Base-by-base conservation (phyloP, 768 basidiomycete genomes). In the Podaxis sp. region DNA sequence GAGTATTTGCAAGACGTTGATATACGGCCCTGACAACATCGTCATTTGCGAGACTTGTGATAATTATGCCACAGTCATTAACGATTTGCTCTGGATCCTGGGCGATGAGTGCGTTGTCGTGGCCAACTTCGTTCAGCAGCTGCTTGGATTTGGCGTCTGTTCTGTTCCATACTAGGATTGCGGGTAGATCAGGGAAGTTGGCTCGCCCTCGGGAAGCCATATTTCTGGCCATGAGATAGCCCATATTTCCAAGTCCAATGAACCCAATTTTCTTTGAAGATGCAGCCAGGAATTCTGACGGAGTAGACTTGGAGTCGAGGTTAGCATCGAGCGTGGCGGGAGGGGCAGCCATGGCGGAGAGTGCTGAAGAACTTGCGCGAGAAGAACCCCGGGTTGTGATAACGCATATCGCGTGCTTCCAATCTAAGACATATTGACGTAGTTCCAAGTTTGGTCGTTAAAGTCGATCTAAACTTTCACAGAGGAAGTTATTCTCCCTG, bases 131-230 rank as follows among this genome's bases (percentile, higher is more conserved):
- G n/a, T 82, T 75, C 2, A 77, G 71, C 0, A 91, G 81, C 19
- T 80, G 78, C 59, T 89, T 82, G 17, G 84, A 73, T 72, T 90
- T 93, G 36, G 81, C 78, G 4, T 71, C 59, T 6, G 86, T 82
- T n/a, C 94, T 84, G 70, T 95, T 96, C 80, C 85, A 94, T 8
- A 96, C 80, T 39, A 88, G 72, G 55, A 95, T 70, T 3, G 92
- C 86, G 0, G 79, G 76, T 38, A 78, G 68, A 2, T 70, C 72
- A 13, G 70, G 71, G 39, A 72, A 64, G 51, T 80, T 75, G 4
- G 75, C 67, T 19, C 75, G 73, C 51, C 75, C 79, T 66, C 82
- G 77, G 48, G 75, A 84, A 1, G 90, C 91, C 38, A 96, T 80
- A 73, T 96, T 96, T 40, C 82, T 80, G 5, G 89, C 90, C 90